Evolutionary conservation across 176 grass and related monocot genomes (phyloP).

Genomic region (Echinochloa phyllopogon): DNA sequence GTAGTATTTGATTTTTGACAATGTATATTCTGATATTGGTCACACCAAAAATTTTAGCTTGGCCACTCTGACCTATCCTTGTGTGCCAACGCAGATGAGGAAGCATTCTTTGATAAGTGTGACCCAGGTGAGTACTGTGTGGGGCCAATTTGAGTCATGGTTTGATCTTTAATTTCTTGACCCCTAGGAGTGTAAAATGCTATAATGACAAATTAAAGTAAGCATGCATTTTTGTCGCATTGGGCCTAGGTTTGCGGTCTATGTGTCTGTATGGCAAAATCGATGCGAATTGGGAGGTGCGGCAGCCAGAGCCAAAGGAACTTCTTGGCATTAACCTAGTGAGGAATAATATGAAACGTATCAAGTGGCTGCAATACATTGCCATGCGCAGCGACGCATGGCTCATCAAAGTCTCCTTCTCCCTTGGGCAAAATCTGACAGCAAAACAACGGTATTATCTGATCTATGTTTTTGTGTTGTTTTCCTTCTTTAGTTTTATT

Average conservation of each 20-base stretch:
- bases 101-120: background rate
- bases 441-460: background rate
- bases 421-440: background rate
- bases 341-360: background rate
- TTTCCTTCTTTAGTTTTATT: too few species aligned
- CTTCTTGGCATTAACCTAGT: background rate
- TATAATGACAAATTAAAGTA: too few species aligned
- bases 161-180: too few species aligned
- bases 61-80: too few species aligned
- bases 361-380: background rate
- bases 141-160: too few species aligned
- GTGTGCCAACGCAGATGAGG: background rate
- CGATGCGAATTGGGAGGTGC: background rate
- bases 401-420: background rate
- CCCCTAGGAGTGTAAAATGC: too few species aligned
- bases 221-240: too few species aligned
- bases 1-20: too few species aligned
- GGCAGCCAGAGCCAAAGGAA: background rate
- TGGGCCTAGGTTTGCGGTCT: background rate
- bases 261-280: background rate
- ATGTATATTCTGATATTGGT: too few species aligned
- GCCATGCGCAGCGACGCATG: background rate
- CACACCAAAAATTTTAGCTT: too few species aligned
- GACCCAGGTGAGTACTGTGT: too few species aligned
- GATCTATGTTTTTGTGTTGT: too few species aligned